phyloP scores from a whole-genome alignment of 768 basidiomycete species.

The Botryobasidium botryosum region DNA sequence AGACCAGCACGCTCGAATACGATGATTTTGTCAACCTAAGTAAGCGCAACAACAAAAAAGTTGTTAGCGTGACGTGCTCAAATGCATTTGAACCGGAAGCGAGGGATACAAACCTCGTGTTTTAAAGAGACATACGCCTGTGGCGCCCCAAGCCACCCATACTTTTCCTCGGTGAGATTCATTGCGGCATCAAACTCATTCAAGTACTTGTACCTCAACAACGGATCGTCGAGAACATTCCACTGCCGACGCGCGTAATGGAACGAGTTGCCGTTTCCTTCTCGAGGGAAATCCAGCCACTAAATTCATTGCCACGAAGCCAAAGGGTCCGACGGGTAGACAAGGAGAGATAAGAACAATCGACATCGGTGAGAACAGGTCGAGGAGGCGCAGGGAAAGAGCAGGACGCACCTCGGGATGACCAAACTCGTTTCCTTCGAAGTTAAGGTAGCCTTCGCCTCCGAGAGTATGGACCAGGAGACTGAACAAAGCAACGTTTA shows the following conservation, averaged over 20 bases:
- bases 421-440: slow-evolving; percentile 96
- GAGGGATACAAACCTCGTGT: slow-evolving; percentile 38
- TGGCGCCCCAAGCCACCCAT: slow-evolving; percentile 68
- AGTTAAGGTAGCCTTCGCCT: slow-evolving; percentile 95
- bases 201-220: slow-evolving; percentile 85
- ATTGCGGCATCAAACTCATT: slow-evolving; percentile 88
- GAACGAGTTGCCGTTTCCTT: slow-evolving; percentile 90
- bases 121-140: slow-evolving; percentile 91
- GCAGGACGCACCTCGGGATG: slow-evolving; percentile 64
- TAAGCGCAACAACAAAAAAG: background rate
- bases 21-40: slow-evolving; percentile 62
- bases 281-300: slow-evolving; percentile 99
- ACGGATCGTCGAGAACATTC: slow-evolving; percentile 74
- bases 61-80: background rate
- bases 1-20: slow-evolving; percentile 89
- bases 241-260: slow-evolving; percentile 94
- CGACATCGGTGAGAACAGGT: background rate
- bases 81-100: background rate
- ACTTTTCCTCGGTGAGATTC: slow-evolving; percentile 69
- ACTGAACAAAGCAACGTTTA: slow-evolving; percentile 24
- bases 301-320: slow-evolving; percentile 17
- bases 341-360: background rate
- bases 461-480: slow-evolving; percentile 83
- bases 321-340: background rate
- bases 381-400: background rate